Conservation (phyloP, 2,329 filamentous ascomycete genomes). For the Phialophora verrucosa region DNA sequence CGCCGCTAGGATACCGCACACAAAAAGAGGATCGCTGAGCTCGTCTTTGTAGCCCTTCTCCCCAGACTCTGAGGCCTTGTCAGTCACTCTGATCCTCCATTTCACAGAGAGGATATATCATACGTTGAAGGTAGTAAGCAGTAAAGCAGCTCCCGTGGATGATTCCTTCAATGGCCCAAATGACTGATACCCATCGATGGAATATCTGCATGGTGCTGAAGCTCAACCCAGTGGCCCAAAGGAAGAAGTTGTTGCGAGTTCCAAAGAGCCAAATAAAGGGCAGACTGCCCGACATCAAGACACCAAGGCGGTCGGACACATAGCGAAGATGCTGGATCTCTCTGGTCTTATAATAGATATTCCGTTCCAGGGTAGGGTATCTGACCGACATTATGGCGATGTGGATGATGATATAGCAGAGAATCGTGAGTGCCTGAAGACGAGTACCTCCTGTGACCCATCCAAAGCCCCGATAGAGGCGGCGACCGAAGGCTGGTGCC, state of each 20-base stretch:
- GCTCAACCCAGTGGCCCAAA: conserved; percentile 6
- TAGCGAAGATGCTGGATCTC: not conserved
- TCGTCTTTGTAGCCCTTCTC: not conserved
- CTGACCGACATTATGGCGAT: conserved; percentile 2
- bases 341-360: conserved; percentile 1
- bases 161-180: not conserved
- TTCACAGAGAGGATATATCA: not conserved
- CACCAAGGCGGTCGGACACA: not conserved
- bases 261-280: conserved; percentile 7
- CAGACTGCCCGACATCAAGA: conserved; percentile 1
- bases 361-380: not conserved
- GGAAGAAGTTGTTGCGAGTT: conserved; percentile 7
- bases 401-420: conserved; percentile 1
- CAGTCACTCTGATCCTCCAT: not conserved
- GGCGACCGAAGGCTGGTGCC: not conserved
- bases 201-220: conserved; percentile 10
- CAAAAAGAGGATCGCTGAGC: not conserved
- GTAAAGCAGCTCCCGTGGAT: conserved; percentile 4
- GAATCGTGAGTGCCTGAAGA: not conserved
- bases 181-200: not conserved
- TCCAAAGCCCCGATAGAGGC: not conserved
- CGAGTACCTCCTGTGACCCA: conserved; percentile 1
- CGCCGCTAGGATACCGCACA: not conserved
- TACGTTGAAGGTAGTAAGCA: not conserved
- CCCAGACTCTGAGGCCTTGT: not conserved